Evolutionary conservation across 805 yeast species (phyloP), one percentile per base, ranked within the genome.

Genomic region (Saturnispora besseyi): DNA sequence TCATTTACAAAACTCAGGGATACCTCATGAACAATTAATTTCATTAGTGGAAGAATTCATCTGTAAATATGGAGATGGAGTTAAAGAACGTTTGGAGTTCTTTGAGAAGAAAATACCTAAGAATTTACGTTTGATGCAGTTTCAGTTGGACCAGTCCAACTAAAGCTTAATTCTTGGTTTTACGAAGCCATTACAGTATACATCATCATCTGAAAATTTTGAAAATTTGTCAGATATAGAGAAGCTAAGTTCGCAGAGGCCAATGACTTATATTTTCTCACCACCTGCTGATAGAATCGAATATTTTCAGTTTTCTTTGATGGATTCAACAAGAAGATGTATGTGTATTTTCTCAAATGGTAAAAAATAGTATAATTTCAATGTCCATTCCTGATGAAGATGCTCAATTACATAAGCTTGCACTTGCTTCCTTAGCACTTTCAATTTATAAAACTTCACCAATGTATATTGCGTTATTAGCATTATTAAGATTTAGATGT

Each of bases 241-340:
- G 34, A n/a, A 22, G 7, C 5, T 43, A 6, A 32, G 9, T 43
- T 31, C 28, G 4, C 26, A 18, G 15, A 21, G 8, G 21, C 24
- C 6, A 15, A 12, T 26, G 15, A 22, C n/a, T 24, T 50, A 48
- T 31, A 31, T 18, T 8, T 54, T 56, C 29, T 18, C 40, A 3
- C 46, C 22, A 9, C 58, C 62, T 12, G 46, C 38, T 24, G 57
- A 59, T 32, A 11, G 24, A 2, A 40, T 40, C 28, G 28, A 26
- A 9, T 57, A 58, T 33, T 33, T 55, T 3, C 48, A 49, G 37
- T n/a, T 62, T 12, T 55, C 64, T 4, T 40, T 59, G 22, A 45
- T 61, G 9, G 13, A 58, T 3, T 53, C 53, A 0, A 41, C 57
- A 12, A 47, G 58, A 3, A 50, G 52, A 32, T 33, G 52, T 15